A percentile compares a stretch with the other conserved stretches of the same genome.
Conservation (phyloP, 1,284 basidiomycete genomes). For the Ustilago nuda region DNA sequence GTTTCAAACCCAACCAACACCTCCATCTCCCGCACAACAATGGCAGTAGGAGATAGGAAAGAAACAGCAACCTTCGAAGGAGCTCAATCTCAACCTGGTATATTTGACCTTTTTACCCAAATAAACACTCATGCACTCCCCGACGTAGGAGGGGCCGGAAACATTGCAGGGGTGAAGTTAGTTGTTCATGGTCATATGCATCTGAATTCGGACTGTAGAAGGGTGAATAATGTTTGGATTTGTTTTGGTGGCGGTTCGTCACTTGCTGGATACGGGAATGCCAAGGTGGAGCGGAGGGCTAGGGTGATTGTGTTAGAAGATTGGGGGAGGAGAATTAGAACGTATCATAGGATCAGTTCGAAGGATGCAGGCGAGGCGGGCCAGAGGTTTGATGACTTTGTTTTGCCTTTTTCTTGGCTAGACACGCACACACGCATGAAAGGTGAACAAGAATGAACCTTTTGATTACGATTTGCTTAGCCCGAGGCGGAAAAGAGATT, state of each 20-base stretch:
- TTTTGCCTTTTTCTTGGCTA: slow-evolving; percentile 12
- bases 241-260: slow-evolving; percentile 89
- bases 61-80: slow-evolving; percentile 48
- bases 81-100: slow-evolving; percentile 56
- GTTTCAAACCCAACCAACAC: not conserved
- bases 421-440: not conserved
- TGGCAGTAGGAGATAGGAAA: slow-evolving; percentile 44
- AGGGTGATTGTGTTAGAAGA: slow-evolving; percentile 70
- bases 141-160: not conserved
- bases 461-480: not conserved
- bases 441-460: not conserved
- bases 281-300: slow-evolving; percentile 38
- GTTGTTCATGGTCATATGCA: slow-evolving; percentile 64
- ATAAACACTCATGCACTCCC: slow-evolving; percentile 1
- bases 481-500: slow-evolving; percentile 19
- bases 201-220: slow-evolving; percentile 80
- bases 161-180: slow-evolving; percentile 27
- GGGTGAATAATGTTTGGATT: slow-evolving; percentile 86
- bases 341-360: slow-evolving; percentile 83
- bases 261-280: slow-evolving; percentile 50
- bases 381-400: slow-evolving; percentile 34
- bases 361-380: not conserved
- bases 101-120: slow-evolving; percentile 55
- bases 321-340: slow-evolving; percentile 87
- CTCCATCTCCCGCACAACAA: not conserved